Conservation (phyloP, 805 yeast species). For the Dipodascus albidus region DNA sequence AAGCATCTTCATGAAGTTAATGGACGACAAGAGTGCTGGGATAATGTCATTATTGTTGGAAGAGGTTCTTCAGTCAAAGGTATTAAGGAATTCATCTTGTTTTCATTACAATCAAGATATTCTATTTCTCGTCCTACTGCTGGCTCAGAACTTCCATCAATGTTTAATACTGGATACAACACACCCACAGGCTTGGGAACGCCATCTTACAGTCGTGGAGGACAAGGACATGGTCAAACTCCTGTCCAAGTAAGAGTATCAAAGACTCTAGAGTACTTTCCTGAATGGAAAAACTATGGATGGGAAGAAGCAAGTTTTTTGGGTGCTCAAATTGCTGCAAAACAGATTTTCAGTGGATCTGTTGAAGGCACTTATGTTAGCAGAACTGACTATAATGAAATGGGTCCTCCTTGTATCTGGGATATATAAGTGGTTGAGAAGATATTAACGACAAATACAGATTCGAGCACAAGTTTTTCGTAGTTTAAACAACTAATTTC, state of each 20-base stretch:
- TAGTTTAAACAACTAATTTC: too few relatives aligned
- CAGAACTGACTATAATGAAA: constrained; percentile 58
- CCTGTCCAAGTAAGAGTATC: constrained; percentile 64
- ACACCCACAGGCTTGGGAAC: constrained; percentile 19
- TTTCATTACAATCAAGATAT: constrained; percentile 45
- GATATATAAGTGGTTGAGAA: constrained; percentile 30
- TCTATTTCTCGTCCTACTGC: constrained; percentile 30
- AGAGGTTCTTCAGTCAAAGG: constrained; percentile 69
- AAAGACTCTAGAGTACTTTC: constrained; percentile 81
- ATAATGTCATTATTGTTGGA: constrained; percentile 70
- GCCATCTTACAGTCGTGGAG: constrained; percentile 20
- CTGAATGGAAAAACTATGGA: constrained; percentile 81
- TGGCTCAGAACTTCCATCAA: constrained; percentile 28
- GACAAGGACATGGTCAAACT: constrained; percentile 44
- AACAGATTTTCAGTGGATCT: constrained; percentile 64
- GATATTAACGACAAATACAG: too few relatives aligned
- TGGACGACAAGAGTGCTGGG: constrained; percentile 74
- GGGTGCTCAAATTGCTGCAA: constrained; percentile 82
- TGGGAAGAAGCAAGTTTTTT: constrained; percentile 68
- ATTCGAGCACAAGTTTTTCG: too few relatives aligned
- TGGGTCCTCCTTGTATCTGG: constrained; percentile 81
- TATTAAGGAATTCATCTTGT: constrained; percentile 55
- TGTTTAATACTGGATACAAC: constrained; percentile 23
- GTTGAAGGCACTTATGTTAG: constrained; percentile 54
- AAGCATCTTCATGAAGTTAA: constrained; percentile 51